Evolutionary conservation across 2,329 filamentous ascomycete genomes (phyloP), one percentile per base, ranked within the genome.

Genomic region (Neospermospora avenae): DNA sequence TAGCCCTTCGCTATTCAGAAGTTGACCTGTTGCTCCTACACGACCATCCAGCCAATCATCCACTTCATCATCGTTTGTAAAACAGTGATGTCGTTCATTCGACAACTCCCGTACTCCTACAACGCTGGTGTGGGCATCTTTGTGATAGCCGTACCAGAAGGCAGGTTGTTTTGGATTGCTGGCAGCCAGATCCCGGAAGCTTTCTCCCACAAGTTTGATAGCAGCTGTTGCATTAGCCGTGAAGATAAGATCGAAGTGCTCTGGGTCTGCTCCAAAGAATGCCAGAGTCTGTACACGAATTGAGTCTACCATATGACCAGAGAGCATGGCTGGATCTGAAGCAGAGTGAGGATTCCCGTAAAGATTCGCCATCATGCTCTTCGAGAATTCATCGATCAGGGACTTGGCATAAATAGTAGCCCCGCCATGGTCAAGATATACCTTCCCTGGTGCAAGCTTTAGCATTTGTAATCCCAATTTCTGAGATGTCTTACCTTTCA

Each of bases 261-360:
- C 81, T 1, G 92, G 89, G 65, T 91, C 86, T 3, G 92, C 93
- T 39, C 87, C 85, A 75, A 96, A 92, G 70, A 95, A 90, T 1
- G 78, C 78, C 35, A 97, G 77, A 4, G 90, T 78, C 14, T 84
- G 81, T 28, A 91, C 75, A 13, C 93, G 84, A 25, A 89, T 78
- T 71, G 91, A 84, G 65, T 96, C 91, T 58, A 96, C 84, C 5
- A 87, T 81, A 1, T 82, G 79, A 0, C 88, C 88, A 0, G 90
- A 88, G 24, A 86, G 80, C 69, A 93, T 90, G 0, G 93, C 96
- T 5, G 92, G 87, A 11, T 82, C 79, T 2, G 92, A 96, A 53
- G 85, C 87, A 0, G 93, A 96, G 75, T 98, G 93, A 0, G 93
- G 93, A 62, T 98, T 98, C 28, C 92, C 93, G 66, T 92, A 91